Base-by-base conservation (phyloP, 192 early-diverging fungal species). In the Coemansia sp. region DNA sequence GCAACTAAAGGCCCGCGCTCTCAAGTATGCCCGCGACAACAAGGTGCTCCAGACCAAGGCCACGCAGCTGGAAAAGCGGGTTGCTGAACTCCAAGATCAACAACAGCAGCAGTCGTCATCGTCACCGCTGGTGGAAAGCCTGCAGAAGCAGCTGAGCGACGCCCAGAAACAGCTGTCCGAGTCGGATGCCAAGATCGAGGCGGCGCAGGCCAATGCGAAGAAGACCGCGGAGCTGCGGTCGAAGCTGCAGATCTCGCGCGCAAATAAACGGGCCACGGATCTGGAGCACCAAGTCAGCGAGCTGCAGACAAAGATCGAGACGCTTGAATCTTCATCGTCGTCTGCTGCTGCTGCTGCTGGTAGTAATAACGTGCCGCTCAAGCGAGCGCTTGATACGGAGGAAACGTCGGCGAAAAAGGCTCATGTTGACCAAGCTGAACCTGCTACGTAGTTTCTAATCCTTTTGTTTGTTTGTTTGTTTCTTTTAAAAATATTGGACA, bases 171-270 rank as follows among this genome's bases (percentile, higher is more conserved):
- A 81, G 77, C 56, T 70, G 41, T 62, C 77, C 11, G 83, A 84
- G 15, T 19, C 82, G 21, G 73, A 77, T 13, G 47, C 68, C 15
- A 84, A 76, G 63, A 70, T 84, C 55, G 76, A 83, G 45, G 32
- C 62, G 8, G 78, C 76, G 5, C 63, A 78, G 21, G 71, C 62
- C 21, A 71, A 60, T 42, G 71, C 69, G 11, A 79, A 79, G 40
- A 67, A 73, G 19, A 65, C 72, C 49, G 75, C 74, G 2, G 82
- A 85, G 65, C 68, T 87, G 76, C 76, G 82, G 19, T 72, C 78
- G 8, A 69, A 68, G 63, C 72, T 87, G 26, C 77, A 79, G 74
- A 67, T 87, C 6, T 76, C 75, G 37, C 41, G 63, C 26, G 83
- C 78, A 8, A 82, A 71, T 2, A 87, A 82, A 54, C 78, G 82